Base-by-base conservation (phyloP, 1,284 basidiomycete genomes). In the Phylloboletellus chloephorus region DNA sequence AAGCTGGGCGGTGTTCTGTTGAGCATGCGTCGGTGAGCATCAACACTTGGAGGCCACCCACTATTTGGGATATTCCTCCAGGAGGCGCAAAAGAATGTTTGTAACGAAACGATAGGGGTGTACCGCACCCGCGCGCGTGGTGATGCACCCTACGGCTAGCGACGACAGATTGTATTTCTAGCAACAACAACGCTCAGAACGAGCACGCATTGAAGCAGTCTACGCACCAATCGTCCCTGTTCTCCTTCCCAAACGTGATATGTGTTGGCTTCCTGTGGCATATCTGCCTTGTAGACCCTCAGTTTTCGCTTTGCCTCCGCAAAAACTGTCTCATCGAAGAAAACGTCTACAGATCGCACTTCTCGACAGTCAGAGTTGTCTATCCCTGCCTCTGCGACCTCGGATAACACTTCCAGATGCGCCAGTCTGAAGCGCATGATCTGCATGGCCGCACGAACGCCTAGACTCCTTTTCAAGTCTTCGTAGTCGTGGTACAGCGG, bases 61-160 rank as follows among this genome's bases (percentile, higher is more conserved):
- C 75, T 58, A 57, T 24, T 68, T 58, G 16, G 67, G 56, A 46
- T 74, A 66, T 28, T 60, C 57, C 8, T 53, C 44, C 7, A 79
- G 56, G 5, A 80, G 65, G n/a, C 69, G 69, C 6, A 58, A 54
- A 31, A 79, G 56, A 16, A 79, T 65, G 3, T 66, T 65, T 2
- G 74, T 77, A 6, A 79, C 71, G 19, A 79, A 63, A n/a, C 73
- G 69, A 52, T 79, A 80, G 4, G 77, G 75, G 43, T 79, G 76
- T 22, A 78, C 52, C 0, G 76, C 70, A 7, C 73, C 78, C 6
- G 69, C 78, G 2, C 49, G 56, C n/a, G 69, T 72, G 7, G 65
- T 56, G 28, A 79, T 64, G 32, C 68, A 71, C 1, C 76, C 78
- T 3, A 66, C 53, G n/a, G 65, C 65, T 1, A 61, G 52, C 8